A percentile compares a stretch with the other conserved stretches of the same genome.
These are phyloP conservation scores for Termitomyces sp. DNA, from an alignment of 768 basidiomycete genomes.

Conservation along the genomic window DNA sequence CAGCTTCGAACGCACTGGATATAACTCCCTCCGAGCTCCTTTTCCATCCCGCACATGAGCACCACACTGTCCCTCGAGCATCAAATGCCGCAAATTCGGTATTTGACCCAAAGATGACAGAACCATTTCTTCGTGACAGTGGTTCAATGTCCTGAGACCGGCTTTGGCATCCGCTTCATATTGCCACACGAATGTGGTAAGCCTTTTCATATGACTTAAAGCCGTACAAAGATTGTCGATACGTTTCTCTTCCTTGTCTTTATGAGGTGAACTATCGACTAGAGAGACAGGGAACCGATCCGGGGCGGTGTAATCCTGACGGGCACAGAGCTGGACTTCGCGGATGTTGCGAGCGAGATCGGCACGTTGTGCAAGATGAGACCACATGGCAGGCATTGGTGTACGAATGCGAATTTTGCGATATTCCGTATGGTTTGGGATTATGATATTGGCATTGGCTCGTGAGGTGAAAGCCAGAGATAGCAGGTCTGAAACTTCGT, in stretches of 20 bases:
- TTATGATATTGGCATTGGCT: constrained; percentile 30
- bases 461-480: constrained; percentile 42
- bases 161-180: constrained; percentile 18
- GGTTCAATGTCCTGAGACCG: constrained; percentile 26
- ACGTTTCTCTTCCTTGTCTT: constrained; percentile 18
- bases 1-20: constrained; percentile 25
- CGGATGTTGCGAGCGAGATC: constrained; percentile 45
- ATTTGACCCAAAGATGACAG: constrained; percentile 27
- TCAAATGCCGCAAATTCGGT: constrained; percentile 29
- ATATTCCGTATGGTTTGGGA: constrained; percentile 49
- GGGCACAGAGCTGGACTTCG: constrained; percentile 42
- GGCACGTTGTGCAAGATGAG: constrained; percentile 45
- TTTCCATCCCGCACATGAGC: constrained; percentile 27
- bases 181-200: constrained; percentile 43
- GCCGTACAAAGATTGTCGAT: constrained; percentile 36
- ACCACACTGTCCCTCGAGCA: constrained; percentile 35
- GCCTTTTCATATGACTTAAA: constrained; percentile 35
- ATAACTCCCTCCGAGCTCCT: constrained; percentile 27
- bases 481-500: constrained; percentile 36
- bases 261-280: constrained; percentile 18
- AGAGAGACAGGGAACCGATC: constrained; percentile 40
- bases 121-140: constrained; percentile 36
- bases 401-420: constrained; percentile 43
- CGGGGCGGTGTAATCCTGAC: constrained; percentile 28
- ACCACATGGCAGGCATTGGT: constrained; percentile 39